These are phyloP conservation scores for Clonostachys chloroleuca DNA, from an alignment of 2,329 filamentous ascomycete species.

Conservation along the genomic window DNA sequence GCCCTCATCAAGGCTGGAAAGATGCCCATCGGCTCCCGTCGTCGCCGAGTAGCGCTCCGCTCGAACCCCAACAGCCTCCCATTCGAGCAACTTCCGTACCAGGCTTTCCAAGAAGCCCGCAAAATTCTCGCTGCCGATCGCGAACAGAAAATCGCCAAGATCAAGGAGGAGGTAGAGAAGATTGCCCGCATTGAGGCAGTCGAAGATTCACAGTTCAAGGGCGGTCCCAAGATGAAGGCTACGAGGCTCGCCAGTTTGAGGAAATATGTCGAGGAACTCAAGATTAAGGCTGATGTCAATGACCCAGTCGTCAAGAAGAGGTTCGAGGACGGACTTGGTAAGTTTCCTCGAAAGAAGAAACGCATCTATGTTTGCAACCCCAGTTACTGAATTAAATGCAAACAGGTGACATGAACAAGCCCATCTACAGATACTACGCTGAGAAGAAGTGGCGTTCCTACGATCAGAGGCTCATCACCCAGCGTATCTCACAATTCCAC, in stretches of 20 bases:
- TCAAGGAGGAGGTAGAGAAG: constrained; percentile 61
- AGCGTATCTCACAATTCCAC: constrained; percentile 82
- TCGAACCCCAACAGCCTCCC: constrained; percentile 60
- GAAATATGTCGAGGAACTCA: constrained; percentile 69
- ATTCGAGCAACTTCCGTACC: constrained; percentile 92
- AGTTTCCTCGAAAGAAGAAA: constrained; percentile 16
- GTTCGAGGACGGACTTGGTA: constrained; percentile 89
- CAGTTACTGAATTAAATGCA: too few species aligned
- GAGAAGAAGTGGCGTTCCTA: constrained; percentile 84
- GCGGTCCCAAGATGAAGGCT: constrained; percentile 62
- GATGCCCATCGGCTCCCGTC: constrained; percentile 75
- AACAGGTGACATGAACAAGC: constrained; percentile 89
- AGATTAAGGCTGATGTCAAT: constrained; percentile 91
- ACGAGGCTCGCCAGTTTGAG: constrained; percentile 65
- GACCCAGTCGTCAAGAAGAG: constrained; percentile 89
- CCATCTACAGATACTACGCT: constrained; percentile 89
- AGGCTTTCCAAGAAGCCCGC: constrained; percentile 95
- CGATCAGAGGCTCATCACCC: constrained; percentile 72
- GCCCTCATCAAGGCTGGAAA: constrained; percentile 69
- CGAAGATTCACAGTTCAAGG: constrained; percentile 50
- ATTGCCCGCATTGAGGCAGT: constrained; percentile 63
- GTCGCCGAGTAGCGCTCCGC: constrained; percentile 71
- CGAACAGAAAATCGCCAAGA: constrained; percentile 71
- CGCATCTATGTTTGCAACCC: too few species aligned
- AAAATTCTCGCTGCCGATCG: constrained; percentile 78